Evolutionary conservation across 2,329 filamentous ascomycete genomes (phyloP).

Genomic region (Didymellaceae sp.): DNA sequence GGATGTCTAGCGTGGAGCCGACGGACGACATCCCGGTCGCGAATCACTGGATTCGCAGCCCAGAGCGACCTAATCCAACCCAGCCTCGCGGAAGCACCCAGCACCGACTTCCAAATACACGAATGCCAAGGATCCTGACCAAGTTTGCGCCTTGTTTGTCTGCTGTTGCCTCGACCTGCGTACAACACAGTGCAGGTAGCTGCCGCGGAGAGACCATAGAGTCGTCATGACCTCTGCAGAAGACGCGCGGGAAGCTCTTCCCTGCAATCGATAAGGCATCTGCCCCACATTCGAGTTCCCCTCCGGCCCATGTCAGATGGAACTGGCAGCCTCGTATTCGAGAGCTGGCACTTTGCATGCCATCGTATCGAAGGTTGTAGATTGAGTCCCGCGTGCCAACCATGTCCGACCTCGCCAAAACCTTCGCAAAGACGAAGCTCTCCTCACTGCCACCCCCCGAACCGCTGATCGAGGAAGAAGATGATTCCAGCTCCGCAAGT

Average conservation of each 20-base stretch:
- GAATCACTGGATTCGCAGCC: conserved; percentile 18
- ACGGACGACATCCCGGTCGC: conserved; percentile 17
- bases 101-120: not conserved
- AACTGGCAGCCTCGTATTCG: not conserved
- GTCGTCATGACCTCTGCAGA: conserved; percentile 6
- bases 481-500: conserved; percentile 64
- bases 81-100: not conserved
- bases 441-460: conserved; percentile 64
- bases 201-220: not conserved
- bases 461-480: conserved; percentile 56
- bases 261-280: conserved; percentile 18
- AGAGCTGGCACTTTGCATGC: not conserved
- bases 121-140: not conserved
- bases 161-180: not conserved
- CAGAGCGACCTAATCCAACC: conserved; percentile 7
- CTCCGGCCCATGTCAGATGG: conserved; percentile 14
- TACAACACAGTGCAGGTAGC: not conserved
- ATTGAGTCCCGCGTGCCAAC: not conserved
- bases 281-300: conserved; percentile 10
- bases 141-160: not conserved
- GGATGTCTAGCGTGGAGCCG: conserved; percentile 6
- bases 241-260: conserved; percentile 15
- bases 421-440: conserved; percentile 79
- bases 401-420: conserved; percentile 84
- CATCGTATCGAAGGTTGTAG: not conserved